Base-by-base conservation (phyloP, 306 rosid genomes). In the Datisca glomerata region DNA sequence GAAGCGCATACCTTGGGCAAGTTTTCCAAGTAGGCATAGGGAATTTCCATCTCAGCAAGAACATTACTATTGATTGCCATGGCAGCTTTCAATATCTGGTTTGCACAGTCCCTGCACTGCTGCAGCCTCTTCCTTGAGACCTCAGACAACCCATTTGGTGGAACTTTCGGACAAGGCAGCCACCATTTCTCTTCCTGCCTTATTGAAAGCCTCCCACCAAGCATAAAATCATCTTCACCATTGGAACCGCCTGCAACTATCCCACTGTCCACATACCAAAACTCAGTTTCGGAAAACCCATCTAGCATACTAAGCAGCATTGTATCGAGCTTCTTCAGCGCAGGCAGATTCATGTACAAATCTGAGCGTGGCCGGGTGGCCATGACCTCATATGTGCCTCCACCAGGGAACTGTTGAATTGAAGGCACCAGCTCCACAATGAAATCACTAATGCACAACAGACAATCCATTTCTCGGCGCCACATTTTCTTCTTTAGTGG, bases 161-260 rank as follows among this genome's bases (percentile, higher is more conserved):
- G 94, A 51, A 87, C 70, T 69, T 87, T 87, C 2, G 96, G 96
- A 51, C 78, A 76, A 3, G 96, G 96, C 49, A 87, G 80, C 96
- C 96, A 87, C 96, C 96, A 87, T 57, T 87, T 87, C 62, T 82
- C 96, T 55, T 87, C 96, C 44, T 87, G 96, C 74, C 96, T 61
- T 41, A 82, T 69, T 6, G 94, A 87, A 57, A 86, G 94, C 64
- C 94, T 79, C 31, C 81, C 85, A 61, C 53, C 63, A 31, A 51
- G 6, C 36, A 55, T 17, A 23, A 56, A 69, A 2, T 51, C 72
- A 7, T 76, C 79, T 49, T 76, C 61, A 22, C 73, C 85, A 31
- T 75, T 81, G 6, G 80, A 68, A 55, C 73, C 86, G 3, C 67
- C 92, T 21, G 76, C 12, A 24, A 69, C 55, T 25, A 86, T 73